These are phyloP conservation scores for Colletotrichum sp. DNA, from an alignment of 2,329 filamentous ascomycete species.

Conservation along the genomic window DNA sequence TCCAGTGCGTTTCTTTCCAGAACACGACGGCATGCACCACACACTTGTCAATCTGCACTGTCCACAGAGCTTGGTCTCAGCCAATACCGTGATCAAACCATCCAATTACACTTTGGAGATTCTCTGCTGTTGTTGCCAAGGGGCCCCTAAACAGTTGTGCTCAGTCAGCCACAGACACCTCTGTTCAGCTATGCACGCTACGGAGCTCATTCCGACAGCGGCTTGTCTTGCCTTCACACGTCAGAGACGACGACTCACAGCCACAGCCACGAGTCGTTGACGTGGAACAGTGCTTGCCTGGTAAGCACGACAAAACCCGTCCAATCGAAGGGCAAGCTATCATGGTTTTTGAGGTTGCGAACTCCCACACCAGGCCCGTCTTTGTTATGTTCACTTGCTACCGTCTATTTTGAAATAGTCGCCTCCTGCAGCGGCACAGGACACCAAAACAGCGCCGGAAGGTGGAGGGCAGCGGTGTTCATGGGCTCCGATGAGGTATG, in stretches of 20 bases:
- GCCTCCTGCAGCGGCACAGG: not conserved
- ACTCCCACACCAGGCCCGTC: not conserved
- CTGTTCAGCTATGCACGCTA: not conserved
- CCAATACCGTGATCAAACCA: not conserved
- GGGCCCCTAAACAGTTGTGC: not conserved
- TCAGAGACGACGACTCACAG: not conserved
- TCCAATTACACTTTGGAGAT: not conserved
- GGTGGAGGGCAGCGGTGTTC: not conserved
- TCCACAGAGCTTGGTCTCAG: not conserved
- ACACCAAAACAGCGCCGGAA: not conserved
- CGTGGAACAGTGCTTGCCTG: not conserved
- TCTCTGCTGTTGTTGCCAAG: not conserved
- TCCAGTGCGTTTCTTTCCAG: not conserved
- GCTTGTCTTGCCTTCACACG: not conserved
- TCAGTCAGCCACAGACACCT: not conserved
- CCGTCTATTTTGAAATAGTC: not conserved
- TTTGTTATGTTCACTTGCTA: not conserved
- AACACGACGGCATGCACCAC: not conserved
- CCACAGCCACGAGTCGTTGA: not conserved
- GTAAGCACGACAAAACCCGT: slow-evolving; percentile 10
- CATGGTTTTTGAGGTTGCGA: not conserved
- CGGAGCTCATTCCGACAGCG: not conserved
- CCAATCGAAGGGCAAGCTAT: not conserved
- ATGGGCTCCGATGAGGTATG: not conserved
- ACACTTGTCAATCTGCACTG: not conserved